Evolutionary conservation across 2,329 filamentous ascomycete genomes (phyloP), one percentile per base, ranked within the genome.

Genomic region (Fusarium sp.): DNA sequence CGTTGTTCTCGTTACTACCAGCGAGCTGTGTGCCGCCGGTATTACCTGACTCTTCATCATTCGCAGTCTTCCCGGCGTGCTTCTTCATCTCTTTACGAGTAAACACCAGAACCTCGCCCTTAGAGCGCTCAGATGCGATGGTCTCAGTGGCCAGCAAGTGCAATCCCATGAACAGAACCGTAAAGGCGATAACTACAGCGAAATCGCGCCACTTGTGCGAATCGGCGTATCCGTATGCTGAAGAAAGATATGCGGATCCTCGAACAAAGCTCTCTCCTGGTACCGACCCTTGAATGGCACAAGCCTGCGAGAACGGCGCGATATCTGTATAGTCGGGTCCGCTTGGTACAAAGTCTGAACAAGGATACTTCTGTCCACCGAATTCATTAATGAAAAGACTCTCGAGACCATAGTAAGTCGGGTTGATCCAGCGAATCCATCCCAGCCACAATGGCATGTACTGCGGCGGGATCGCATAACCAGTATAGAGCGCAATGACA

Each of bases 371-470:
- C 11, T 78, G 79, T 8, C 81, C 79, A 23, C 81, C 78, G 46
- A 88, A 86, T 67, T 92, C 90, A 71, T 90, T 91, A 58, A 86
- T 79, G 83, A 89, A 86, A 10, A 91, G 78, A 4, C 83, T 81
- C 67, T 91, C 88, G 67, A 91, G 91, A 0, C 83, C 87, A 64
- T 91, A 91, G 9, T 82, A 85, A 13, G 90, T 84, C 2, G 88
- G 75, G 52, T 86, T 87, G 55, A 91, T 87, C 89, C 89, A 91
- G 40, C 86, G 80, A 23, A 86, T 84, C 88, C 89, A 92, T 4
- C 85, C 85, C 17, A 87, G 40, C 74, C 73, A 73, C 17, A 39
- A 30, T 0, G 73, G 81, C 86, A 88, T 91, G 73, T 90, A 74
- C 37, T 72, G 66, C 1, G 72, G 66, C 1, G 77, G 75, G 10